Percentiles rank a stretch among this genome's conserved stretches.
Conservation (phyloP, 257 asterid genomes). For the Henckelia pumila region DNA sequence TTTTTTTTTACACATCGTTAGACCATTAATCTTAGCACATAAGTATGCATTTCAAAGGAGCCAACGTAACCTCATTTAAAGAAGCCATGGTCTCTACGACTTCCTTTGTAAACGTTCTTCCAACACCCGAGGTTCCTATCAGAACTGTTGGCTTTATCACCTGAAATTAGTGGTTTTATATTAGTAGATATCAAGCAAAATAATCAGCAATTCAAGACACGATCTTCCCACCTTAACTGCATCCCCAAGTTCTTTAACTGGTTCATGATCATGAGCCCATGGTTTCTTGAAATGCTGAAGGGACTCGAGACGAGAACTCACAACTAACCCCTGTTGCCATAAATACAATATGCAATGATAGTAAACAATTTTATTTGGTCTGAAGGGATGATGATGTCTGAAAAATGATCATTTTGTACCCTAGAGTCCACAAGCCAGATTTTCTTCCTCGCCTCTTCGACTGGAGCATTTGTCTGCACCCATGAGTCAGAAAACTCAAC, state of each 20-base stretch:
- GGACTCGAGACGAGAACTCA: constrained; percentile 68
- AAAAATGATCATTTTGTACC: constrained; percentile 35
- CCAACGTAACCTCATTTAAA: constrained; percentile 56
- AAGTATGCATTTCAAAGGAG: constrained; percentile 1
- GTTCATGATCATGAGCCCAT: constrained; percentile 91
- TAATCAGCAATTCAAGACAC: constrained; percentile 7
- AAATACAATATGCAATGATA: constrained; percentile 19
- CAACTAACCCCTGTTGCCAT: constrained; percentile 63
- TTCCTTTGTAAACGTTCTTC: constrained; percentile 74
- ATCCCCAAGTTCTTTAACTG: constrained; percentile 62
- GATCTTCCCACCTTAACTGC: constrained; percentile 64
- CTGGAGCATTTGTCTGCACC: constrained; percentile 49
- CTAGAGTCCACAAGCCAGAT: constrained; percentile 93
- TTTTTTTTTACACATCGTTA: background rate
- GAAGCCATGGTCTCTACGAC: constrained; percentile 86
- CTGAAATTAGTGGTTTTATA: constrained; percentile 35
- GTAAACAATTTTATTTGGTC: constrained; percentile 5
- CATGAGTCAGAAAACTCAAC: constrained; percentile 21
- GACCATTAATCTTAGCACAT: background rate
- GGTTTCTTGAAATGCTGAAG: constrained; percentile 90
- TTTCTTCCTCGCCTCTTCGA: constrained; percentile 79
- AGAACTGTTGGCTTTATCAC: constrained; percentile 76
- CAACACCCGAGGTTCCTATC: constrained; percentile 91
- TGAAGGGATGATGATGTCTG: constrained; percentile 12
- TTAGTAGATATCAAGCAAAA: constrained; percentile 10